Base-by-base conservation (phyloP, 2,329 filamentous ascomycete species). In the Paraconiothyrium sp. region DNA sequence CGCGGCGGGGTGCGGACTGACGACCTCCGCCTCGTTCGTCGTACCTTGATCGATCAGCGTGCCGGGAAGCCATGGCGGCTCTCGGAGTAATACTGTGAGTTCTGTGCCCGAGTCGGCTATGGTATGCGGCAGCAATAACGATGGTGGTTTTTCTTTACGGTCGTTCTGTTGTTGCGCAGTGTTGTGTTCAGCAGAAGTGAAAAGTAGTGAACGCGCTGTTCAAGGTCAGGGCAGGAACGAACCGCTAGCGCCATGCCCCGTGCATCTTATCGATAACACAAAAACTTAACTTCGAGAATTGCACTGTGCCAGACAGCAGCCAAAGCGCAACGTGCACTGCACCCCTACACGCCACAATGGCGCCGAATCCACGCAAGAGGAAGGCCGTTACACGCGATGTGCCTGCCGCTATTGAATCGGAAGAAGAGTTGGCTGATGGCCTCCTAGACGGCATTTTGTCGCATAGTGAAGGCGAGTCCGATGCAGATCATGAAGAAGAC, bases 31-130 rank as follows among this genome's bases (percentile, higher is more conserved):
- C 67, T 61, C 75, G 72, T 61, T 77, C 74, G 67, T 74, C 70
- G 59, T 61, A 87, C 82, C 88, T 90, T 83, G 88, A 89, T 76
- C 89, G 88, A 81, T 91, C 89, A 86, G 91, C 93, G 88, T 84
- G 85, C 83, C 84, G 85, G 80, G 84, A 84, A 80, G 76, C 74
- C 76, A 79, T 79, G 66, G 64, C 62, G 67, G 67, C 66, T 68
- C 64, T 61, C 61, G 68, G 67, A 62, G 61, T 46, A 56, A 56
- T 56, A 56, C 55, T 50, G 48, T 58, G 55, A 51, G 2, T 46
- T 56, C 7, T n/a, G 41, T 47, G 43, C 54, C 13, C 13, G 30
- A 14, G 39, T 30, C 24, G 39, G 44, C 55, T 43, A 32, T 27
- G 35, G 24, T 20, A 27, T 11, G 32, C 20, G 32, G 48, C 20